Conservation (phyloP, 306 rosid species). For the Glycyrrhiza uralensis region DNA sequence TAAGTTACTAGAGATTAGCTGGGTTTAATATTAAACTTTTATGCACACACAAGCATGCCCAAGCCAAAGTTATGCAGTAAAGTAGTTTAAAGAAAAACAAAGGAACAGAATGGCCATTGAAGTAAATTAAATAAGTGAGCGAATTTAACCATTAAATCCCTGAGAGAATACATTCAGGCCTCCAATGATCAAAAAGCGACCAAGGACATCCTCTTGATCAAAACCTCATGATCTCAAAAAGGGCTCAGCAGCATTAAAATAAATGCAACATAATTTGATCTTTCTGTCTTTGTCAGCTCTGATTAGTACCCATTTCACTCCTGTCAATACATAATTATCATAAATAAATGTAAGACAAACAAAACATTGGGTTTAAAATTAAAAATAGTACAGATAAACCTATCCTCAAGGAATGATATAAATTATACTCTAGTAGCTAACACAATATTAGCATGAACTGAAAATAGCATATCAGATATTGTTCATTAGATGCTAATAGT, state of each 20-base stretch:
- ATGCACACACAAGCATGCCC: not conserved
- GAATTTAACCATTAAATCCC: constrained; percentile 61
- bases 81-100: not conserved
- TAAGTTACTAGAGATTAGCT: not conserved
- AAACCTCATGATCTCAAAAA: constrained; percentile 61
- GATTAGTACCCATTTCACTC: constrained; percentile 76
- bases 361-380: not conserved
- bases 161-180: constrained; percentile 51
- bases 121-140: not conserved
- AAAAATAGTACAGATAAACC: not conserved
- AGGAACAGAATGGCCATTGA: not conserved
- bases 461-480: not conserved
- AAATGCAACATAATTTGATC: constrained; percentile 73
- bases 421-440: not conserved
- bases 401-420: not conserved
- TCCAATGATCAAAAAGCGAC: constrained; percentile 60
- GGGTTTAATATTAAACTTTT: not conserved
- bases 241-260: constrained; percentile 67
- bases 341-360: not conserved
- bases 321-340: constrained; percentile 30
- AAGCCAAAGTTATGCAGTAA: not conserved
- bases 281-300: constrained; percentile 56
- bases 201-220: constrained; percentile 59
- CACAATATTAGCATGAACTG: not conserved
- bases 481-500: not conserved